phyloP scores from a whole-genome alignment of 345 rosid genomes.

The Angophora floribunda region DNA sequence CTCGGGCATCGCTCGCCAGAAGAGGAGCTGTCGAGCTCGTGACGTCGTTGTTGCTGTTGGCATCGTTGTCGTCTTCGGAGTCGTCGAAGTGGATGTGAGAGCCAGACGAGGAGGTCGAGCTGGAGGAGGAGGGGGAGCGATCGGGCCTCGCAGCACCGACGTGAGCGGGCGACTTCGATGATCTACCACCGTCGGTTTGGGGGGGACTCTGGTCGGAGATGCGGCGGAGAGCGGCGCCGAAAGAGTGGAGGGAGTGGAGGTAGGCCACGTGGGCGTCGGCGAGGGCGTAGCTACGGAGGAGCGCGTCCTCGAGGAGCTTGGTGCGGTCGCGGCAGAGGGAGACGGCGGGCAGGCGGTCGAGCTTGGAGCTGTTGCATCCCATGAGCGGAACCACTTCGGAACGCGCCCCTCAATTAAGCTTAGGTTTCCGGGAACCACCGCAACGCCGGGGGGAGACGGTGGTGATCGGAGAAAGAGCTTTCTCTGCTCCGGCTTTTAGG shows the following conservation, averaged over 20 bases:
- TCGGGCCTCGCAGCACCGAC: not conserved
- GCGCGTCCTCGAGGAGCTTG: slow-evolving; percentile 23
- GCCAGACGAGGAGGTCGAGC: slow-evolving; percentile 24
- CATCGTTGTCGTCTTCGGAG: slow-evolving; percentile 25
- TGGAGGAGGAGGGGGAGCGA: slow-evolving; percentile 14
- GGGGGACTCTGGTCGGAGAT: slow-evolving; percentile 1
- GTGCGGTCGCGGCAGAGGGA: slow-evolving; percentile 31
- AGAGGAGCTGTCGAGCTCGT: not conserved
- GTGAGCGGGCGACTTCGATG: slow-evolving; percentile 5
- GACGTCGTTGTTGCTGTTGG: not conserved
- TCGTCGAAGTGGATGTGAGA: slow-evolving; percentile 44
- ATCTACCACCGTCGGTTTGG: not conserved
- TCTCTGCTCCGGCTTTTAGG: not conserved
- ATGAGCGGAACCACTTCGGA: not conserved
- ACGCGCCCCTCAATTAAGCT: not conserved
- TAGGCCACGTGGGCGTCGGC: slow-evolving; percentile 20
- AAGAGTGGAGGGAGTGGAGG: slow-evolving; percentile 18
- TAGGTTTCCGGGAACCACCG: not conserved
- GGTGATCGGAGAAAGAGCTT: not conserved
- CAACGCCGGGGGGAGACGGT: not conserved
- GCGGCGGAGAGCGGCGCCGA: slow-evolving; percentile 13
- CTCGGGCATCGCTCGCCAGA: not conserved
- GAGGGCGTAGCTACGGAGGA: slow-evolving; percentile 18
- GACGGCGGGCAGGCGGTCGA: slow-evolving; percentile 26
- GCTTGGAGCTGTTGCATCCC: slow-evolving; percentile 32